These are phyloP conservation scores for Hyphopichia pseudoburtonii DNA, from an alignment of 1,139 yeast genomes.

Conservation along the genomic window DNA sequence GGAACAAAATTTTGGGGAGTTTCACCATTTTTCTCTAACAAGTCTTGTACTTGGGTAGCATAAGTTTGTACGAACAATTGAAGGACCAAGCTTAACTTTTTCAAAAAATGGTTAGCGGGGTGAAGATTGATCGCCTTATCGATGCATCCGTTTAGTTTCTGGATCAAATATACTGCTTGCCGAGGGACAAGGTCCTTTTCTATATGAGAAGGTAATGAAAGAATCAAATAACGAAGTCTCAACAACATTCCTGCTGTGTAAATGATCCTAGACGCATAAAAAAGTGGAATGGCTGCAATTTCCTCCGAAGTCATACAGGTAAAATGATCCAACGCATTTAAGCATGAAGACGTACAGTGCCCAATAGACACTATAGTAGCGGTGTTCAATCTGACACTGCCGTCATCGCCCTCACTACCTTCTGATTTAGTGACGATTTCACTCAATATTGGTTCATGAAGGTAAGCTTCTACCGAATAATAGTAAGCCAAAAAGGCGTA, in stretches of 20 bases:
- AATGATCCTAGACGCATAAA: slow-evolving; percentile 62
- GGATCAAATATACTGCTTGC: slow-evolving; percentile 45
- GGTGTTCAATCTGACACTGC: slow-evolving; percentile 18
- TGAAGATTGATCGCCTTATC: slow-evolving; percentile 34
- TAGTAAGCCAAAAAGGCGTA: slow-evolving; percentile 50
- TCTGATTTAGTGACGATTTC: slow-evolving; percentile 15
- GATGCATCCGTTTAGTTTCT: slow-evolving; percentile 40
- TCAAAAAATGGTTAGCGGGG: slow-evolving; percentile 51
- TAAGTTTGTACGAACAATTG: slow-evolving; percentile 62
- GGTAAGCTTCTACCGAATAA: slow-evolving; percentile 69
- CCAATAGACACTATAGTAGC: slow-evolving; percentile 40
- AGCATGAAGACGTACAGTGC: slow-evolving; percentile 57
- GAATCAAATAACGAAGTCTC: slow-evolving; percentile 54
- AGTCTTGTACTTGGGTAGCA: slow-evolving; percentile 48
- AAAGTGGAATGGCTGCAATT: slow-evolving; percentile 59
- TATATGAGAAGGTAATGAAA: slow-evolving; percentile 55
- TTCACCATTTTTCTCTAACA: slow-evolving; percentile 27
- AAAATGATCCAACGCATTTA: slow-evolving; percentile 52
- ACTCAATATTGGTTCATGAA: slow-evolving; percentile 61
- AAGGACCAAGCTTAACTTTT: slow-evolving; percentile 54
- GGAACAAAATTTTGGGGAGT: slow-evolving; percentile 25
- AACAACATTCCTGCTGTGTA: slow-evolving; percentile 69
- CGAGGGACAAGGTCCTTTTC: slow-evolving; percentile 51
- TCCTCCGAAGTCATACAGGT: slow-evolving; percentile 39
- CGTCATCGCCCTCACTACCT: slow-evolving; percentile 13